Conservation (phyloP, 345 rosid species). For the Gossypium ekmanianum region DNA sequence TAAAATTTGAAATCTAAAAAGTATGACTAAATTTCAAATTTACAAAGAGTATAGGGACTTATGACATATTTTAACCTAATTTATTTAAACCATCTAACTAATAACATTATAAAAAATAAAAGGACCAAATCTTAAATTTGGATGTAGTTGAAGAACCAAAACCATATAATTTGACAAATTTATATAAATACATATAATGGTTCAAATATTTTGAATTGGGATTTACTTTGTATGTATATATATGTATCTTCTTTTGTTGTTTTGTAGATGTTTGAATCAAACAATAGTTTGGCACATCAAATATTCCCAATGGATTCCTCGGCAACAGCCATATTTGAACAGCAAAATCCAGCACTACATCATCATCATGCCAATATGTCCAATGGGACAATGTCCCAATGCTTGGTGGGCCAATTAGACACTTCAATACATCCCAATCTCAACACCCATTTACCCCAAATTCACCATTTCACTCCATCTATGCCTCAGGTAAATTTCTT, state of each 20-base stretch:
- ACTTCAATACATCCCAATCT: constrained; percentile 34
- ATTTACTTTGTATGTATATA: background rate
- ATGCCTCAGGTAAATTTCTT: background rate
- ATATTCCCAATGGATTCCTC: constrained; percentile 59
- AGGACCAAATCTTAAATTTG: too few relatives aligned
- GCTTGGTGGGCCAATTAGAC: constrained; percentile 39
- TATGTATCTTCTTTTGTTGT: background rate
- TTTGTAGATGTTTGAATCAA: constrained; percentile 45
- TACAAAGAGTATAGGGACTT: too few relatives aligned
- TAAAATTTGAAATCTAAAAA: too few relatives aligned
- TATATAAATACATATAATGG: too few relatives aligned
- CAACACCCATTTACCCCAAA: constrained; percentile 32
- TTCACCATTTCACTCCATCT: background rate
- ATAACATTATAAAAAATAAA: too few relatives aligned
- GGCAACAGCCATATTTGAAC: constrained; percentile 43
- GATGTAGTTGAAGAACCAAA: too few relatives aligned
- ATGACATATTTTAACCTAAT: too few relatives aligned
- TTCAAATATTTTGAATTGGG: background rate
- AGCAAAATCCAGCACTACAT: constrained; percentile 31
- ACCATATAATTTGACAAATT: too few relatives aligned
- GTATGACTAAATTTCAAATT: too few relatives aligned
- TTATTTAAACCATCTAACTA: too few relatives aligned
- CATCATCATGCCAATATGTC: constrained; percentile 15
- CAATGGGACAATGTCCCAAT: constrained; percentile 12
- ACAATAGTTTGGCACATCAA: constrained; percentile 39